Evolutionary conservation across 306 rosid genomes (phyloP).

Genomic region (Dalbergia cochinchinensis): DNA sequence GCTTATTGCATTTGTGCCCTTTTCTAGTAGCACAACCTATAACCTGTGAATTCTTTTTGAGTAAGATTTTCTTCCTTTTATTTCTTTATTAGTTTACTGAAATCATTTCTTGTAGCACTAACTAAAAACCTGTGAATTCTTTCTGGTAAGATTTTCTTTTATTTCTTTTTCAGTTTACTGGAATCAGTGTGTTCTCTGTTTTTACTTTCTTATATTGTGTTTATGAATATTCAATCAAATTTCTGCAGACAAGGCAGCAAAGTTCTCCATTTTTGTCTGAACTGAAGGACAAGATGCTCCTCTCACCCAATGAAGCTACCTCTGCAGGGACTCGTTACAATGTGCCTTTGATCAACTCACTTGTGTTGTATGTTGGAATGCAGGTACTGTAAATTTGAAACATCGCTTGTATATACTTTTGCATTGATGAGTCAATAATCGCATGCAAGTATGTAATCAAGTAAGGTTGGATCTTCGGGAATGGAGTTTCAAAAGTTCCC

Average conservation of each 20-base stretch:
- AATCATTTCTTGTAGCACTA: not conserved
- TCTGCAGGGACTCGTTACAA: conserved; percentile 92
- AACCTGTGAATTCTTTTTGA: conserved; percentile 6
- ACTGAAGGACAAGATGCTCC: conserved; percentile 87
- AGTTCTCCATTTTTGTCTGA: conserved; percentile 77
- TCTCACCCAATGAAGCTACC: conserved; percentile 76
- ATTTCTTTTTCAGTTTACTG: not conserved
- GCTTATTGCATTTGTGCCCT: conserved; percentile 3
- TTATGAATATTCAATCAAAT: conserved; percentile 14
- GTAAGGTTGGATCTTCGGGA: conserved; percentile 5
- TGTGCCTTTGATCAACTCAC: conserved; percentile 93
- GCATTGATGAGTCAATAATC: conserved; percentile 1
- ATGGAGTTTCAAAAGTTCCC: conserved; percentile 16
- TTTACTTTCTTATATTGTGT: not conserved
- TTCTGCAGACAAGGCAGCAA: conserved; percentile 77
- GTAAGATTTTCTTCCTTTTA: conserved; percentile 12
- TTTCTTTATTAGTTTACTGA: not conserved
- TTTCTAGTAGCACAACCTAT: not conserved
- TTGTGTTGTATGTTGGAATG: conserved; percentile 95
- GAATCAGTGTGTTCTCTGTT: not conserved
- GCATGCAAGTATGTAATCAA: not conserved
- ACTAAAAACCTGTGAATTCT: not conserved
- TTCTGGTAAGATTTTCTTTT: conserved; percentile 17
- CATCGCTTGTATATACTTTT: not conserved
- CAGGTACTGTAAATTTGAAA: conserved; percentile 66